Base-by-base conservation (phyloP, 768 basidiomycete genomes). In the Kwoniella mangroviensis region DNA sequence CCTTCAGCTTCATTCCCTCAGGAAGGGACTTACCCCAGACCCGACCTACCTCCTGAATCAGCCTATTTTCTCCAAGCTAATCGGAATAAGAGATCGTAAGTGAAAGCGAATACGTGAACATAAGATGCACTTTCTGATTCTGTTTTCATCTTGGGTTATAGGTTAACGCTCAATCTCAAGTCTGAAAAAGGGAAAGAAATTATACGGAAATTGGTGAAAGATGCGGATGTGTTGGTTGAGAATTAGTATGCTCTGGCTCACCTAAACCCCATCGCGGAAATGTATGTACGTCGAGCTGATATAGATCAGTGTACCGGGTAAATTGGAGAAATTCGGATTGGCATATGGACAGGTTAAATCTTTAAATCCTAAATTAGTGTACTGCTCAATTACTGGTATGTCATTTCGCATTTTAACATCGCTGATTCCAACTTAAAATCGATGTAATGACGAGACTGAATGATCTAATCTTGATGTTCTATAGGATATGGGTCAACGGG, bases 41-140 rank as follows among this genome's bases (percentile, higher is more conserved):
- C 79, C 17, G 83, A 91, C 78, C 86, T 93, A 0, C 93, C 93
- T 10, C 88, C 93, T 11, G 95, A 98, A 81, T 92, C 93, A 3
- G 93, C 95, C 0, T 98, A 98, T 81, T 98, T 96, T 81, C 87
- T 98, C 6, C 88, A 91, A 0, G 89, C 87, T 0, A 98, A 98
- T 81, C 86, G 95, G 61, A 80, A 80, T 52, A 81, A 81, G 63
- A 62, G 78, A 54, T 79, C 77, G 79, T 76, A 52, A 60, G 76
- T 73, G 34, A 34, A 34, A 4, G 5, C 34, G 6, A 7, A 34
- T 34, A 7, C 34, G 34, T 34, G 34, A 34, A 34, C 49, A 51
- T 21, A 3, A 19, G 54, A n/a, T n/a, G 56, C 34, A 58, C 40
- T 15, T 58, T 22, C 22, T 10, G 41, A 19, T 45, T 5, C 55